These are phyloP conservation scores for Candida bentonensis DNA, from an alignment of 805 yeast species.

Conservation along the genomic window DNA sequence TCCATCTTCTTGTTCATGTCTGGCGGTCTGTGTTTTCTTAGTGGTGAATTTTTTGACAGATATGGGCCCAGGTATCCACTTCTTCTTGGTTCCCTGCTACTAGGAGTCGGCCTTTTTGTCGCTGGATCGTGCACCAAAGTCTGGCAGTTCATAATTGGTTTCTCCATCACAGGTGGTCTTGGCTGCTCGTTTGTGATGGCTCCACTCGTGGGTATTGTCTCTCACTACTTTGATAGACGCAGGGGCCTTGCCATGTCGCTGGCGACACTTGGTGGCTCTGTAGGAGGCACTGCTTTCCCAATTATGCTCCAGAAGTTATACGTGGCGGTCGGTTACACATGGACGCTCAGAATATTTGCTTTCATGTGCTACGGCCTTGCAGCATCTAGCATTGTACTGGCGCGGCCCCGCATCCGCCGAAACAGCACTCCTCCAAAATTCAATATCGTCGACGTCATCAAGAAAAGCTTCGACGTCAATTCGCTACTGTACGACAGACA, in stretches of 20 bases:
- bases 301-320: constrained; percentile 38
- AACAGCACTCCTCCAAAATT: constrained; percentile 23
- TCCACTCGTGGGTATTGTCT: constrained; percentile 46
- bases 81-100: constrained; percentile 30
- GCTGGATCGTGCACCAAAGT: constrained; percentile 38
- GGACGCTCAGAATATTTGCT: constrained; percentile 46
- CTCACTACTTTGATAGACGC: constrained; percentile 50
- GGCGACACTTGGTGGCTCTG: constrained; percentile 40
- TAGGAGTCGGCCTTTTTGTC: constrained; percentile 40
- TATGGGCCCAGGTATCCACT: constrained; percentile 39
- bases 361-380: constrained; percentile 31
- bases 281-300: constrained; percentile 46
- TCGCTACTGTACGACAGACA: constrained; percentile 28
- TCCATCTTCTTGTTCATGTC: constrained; percentile 34
- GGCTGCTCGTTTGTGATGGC: constrained; percentile 49
- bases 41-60: constrained; percentile 50
- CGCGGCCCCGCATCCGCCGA: constrained; percentile 22
- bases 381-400: constrained; percentile 22
- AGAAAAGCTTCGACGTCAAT: constrained; percentile 26
- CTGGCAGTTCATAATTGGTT: constrained; percentile 49
- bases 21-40: constrained; percentile 23
- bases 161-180: constrained; percentile 40
- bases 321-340: constrained; percentile 36
- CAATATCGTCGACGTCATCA: constrained; percentile 12
- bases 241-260: constrained; percentile 44